Base-by-base conservation (phyloP, 2,329 filamentous ascomycete genomes). In the Cladobotryum protrusum region DNA sequence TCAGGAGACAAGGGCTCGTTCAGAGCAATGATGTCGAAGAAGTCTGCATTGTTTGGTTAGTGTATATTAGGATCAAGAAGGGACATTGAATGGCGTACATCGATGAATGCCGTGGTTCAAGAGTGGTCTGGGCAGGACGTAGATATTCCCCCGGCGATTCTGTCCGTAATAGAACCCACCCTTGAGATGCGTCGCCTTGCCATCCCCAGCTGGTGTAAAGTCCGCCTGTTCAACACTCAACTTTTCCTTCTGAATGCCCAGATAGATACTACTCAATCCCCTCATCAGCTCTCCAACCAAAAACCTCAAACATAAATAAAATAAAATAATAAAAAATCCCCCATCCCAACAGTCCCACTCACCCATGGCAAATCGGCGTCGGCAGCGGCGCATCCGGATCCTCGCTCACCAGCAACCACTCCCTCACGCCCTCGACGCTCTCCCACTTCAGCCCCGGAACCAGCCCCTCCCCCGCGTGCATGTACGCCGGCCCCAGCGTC, bases 81-180 rank as follows among this genome's bases (percentile, higher is more conserved):
- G 7, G 7, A 24, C 7, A 24, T 4, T 7, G 20, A 24, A 24
- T 24, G 11, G 58, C 68, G 63, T 59, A 71, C 70, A 81, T 49
- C 76, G 65, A 60, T 80, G 75, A 18, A 68, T 66, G 0, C 77
- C 76, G 55, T 79, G 72, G 20, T 76, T 76, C 47, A 75, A 57
- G 33, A 76, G 60, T 15, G 76, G 74, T 12, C 67, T 60, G 1
- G 77, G 75, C 0, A 71, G 64, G 4, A 71, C 64, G 53, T 78
- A 79, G 1, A 76, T 57, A 4, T 32, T 62, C 1, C 67, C 67
- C 3, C 65, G 61, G 4, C 65, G 58, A 19, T 70, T 76, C 52
- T 66, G 60, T 2, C 74, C 75, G 43, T 73, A 75, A 48, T 68
- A 63, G 52, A 78, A 79, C 0, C 74, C 74, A 0, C 73, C 72